Evolutionary conservation across 1,284 basidiomycete species (phyloP).

Genomic region (Athelia psychrophila): DNA sequence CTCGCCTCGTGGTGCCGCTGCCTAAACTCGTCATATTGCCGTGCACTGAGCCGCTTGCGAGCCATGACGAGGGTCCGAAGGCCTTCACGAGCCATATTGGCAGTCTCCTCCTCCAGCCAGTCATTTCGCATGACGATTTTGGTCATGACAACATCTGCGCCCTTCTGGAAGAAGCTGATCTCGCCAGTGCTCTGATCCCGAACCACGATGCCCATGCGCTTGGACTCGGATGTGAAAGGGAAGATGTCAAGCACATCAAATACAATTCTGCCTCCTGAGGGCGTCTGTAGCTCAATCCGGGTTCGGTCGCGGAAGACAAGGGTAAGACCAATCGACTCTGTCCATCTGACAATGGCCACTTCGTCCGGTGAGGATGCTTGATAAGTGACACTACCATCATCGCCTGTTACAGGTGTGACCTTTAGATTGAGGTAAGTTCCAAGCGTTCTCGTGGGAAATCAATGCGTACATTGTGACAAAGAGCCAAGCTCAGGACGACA

Average conservation of each 20-base stretch:
- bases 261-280: constrained; percentile 56
- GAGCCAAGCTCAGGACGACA: constrained; percentile 88
- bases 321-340: constrained; percentile 89
- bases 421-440: constrained; percentile 26
- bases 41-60: constrained; percentile 70
- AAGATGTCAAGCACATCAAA: constrained; percentile 95
- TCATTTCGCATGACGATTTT: constrained; percentile 95
- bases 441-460: neutral
- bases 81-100: constrained; percentile 98
- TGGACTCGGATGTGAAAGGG: constrained; percentile 97
- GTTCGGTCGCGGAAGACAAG: constrained; percentile 88
- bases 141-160: constrained; percentile 97
- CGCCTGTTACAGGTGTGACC: constrained; percentile 95
- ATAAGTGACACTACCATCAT: constrained; percentile 92
- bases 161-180: constrained; percentile 92
- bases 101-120: constrained; percentile 98
- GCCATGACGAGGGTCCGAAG: constrained; percentile 93
- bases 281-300: constrained; percentile 76
- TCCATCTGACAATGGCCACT: constrained; percentile 99
- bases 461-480: constrained; percentile 89
- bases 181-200: constrained; percentile 76
- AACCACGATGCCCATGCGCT: constrained; percentile 98
- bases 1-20: constrained; percentile 77
- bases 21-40: constrained; percentile 77
- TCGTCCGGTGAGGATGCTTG: constrained; percentile 99